A percentile compares a stretch with the other conserved stretches of the same genome.
These are phyloP conservation scores for Irpex sp. DNA, from an alignment of 1,284 basidiomycete species.

Conservation along the genomic window DNA sequence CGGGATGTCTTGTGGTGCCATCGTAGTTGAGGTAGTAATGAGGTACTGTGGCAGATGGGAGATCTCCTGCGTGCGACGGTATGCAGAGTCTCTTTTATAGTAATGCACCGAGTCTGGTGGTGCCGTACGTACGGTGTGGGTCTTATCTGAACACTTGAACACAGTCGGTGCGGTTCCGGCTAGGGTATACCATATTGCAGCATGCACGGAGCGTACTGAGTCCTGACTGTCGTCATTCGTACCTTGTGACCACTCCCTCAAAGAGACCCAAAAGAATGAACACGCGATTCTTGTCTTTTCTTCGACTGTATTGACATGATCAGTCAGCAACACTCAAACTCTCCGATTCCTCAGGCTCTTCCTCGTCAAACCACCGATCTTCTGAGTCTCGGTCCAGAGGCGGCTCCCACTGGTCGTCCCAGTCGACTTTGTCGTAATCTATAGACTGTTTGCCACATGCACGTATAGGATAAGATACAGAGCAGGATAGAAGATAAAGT, in stretches of 20 bases:
- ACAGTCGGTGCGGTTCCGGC: too few relatives aligned
- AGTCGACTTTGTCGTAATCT: slow-evolving; percentile 72
- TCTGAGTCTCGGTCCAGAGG: slow-evolving; percentile 61
- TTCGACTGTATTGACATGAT: background rate
- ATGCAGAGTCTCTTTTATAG: background rate
- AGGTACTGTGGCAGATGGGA: too few relatives aligned
- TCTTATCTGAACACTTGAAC: background rate
- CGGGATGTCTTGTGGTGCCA: slow-evolving; percentile 21
- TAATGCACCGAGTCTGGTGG: background rate
- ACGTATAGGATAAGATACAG: too few relatives aligned
- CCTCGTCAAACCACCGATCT: slow-evolving; percentile 75
- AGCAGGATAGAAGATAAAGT: background rate
- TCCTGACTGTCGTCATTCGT: background rate
- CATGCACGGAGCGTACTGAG: background rate
- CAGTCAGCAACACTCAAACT: slow-evolving; percentile 12
- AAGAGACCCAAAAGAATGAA: background rate
- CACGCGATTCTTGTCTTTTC: too few relatives aligned
- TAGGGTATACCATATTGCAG: too few relatives aligned
- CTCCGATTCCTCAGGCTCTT: slow-evolving; percentile 38
- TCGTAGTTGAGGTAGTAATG: too few relatives aligned
- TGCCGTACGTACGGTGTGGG: background rate
- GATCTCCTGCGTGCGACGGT: too few relatives aligned
- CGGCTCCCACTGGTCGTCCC: slow-evolving; percentile 67
- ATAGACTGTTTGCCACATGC: too few relatives aligned
- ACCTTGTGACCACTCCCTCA: background rate